Evolutionary conservation across 345 rosid species (phyloP).

Genomic region (Salix caprea): DNA sequence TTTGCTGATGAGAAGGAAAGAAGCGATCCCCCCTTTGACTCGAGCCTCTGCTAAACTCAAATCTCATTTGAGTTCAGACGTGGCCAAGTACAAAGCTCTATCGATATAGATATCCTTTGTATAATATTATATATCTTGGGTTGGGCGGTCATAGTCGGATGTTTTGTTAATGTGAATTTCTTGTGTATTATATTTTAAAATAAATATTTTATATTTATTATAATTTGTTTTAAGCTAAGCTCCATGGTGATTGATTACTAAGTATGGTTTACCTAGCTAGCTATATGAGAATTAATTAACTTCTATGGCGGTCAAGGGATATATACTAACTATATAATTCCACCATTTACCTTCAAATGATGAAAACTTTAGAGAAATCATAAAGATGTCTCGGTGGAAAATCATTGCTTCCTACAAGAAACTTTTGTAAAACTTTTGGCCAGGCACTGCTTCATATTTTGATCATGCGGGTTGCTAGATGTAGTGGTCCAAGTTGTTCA

Average conservation of each 20-base stretch:
- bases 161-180: slow-evolving; percentile 2
- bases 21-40: slow-evolving; percentile 37
- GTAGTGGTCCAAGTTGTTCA: too few relatives aligned
- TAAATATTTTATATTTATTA: neutral
- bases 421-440: neutral
- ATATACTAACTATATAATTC: too few relatives aligned
- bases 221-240: neutral
- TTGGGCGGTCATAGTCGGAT: slow-evolving; percentile 21
- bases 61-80: slow-evolving; percentile 29
- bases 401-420: slow-evolving; percentile 27
- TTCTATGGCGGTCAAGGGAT: too few relatives aligned
- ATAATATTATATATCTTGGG: slow-evolving; percentile 13
- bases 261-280: slow-evolving; percentile 7
- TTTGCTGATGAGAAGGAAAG: slow-evolving; percentile 18
- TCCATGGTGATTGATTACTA: neutral
- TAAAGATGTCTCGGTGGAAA: too few relatives aligned
- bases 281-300: too few relatives aligned
- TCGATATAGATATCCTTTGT: slow-evolving; percentile 7
- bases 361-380: too few relatives aligned
- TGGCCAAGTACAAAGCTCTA: slow-evolving; percentile 26
- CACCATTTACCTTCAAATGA: too few relatives aligned
- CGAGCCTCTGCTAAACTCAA: slow-evolving; percentile 22
- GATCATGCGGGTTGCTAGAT: too few relatives aligned
- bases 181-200: neutral
- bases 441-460: too few relatives aligned